phyloP scores from a whole-genome alignment of 805 yeast species.

The Sugiyamaella americana region DNA sequence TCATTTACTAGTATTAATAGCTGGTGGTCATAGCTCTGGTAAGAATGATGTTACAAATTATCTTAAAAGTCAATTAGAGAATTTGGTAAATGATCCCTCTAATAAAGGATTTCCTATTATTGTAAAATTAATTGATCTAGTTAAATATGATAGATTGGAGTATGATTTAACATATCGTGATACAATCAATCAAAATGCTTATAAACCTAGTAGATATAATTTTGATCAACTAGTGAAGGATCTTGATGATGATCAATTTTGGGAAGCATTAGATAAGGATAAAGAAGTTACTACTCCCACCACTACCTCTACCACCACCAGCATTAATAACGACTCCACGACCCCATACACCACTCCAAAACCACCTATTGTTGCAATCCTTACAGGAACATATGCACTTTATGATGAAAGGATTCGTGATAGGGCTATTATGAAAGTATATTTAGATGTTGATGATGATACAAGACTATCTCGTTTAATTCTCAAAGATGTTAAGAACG shows the following conservation, averaged over 20 bases:
- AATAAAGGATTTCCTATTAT: conserved; percentile 21
- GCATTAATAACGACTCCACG: background rate
- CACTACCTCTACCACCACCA: background rate
- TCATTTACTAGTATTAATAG: conserved; percentile 42
- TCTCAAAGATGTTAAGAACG: conserved; percentile 27
- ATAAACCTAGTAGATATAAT: conserved; percentile 30
- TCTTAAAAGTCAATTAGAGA: conserved; percentile 33
- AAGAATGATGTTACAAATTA: conserved; percentile 34
- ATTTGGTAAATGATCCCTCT: conserved; percentile 20
- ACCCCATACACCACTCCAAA: background rate
- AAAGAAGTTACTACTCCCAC: background rate
- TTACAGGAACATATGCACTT: conserved; percentile 78
- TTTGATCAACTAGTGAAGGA: conserved; percentile 27
- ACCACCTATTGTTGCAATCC: conserved; percentile 35
- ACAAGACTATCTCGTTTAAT: conserved; percentile 72
- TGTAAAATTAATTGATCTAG: conserved; percentile 40
- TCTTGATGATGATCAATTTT: conserved; percentile 9
- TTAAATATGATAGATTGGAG: conserved; percentile 27
- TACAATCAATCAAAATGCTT: conserved; percentile 15
- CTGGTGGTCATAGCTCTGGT: conserved; percentile 61
- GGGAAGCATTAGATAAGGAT: background rate
- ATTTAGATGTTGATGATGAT: conserved; percentile 81
- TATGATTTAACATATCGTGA: background rate
- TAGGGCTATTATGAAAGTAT: conserved; percentile 60
- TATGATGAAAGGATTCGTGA: conserved; percentile 52